A percentile compares a stretch with the other conserved stretches of the same genome.
phyloP scores from a whole-genome alignment of 2,329 filamentous ascomycete genomes.

The Thelonectria rubi region DNA sequence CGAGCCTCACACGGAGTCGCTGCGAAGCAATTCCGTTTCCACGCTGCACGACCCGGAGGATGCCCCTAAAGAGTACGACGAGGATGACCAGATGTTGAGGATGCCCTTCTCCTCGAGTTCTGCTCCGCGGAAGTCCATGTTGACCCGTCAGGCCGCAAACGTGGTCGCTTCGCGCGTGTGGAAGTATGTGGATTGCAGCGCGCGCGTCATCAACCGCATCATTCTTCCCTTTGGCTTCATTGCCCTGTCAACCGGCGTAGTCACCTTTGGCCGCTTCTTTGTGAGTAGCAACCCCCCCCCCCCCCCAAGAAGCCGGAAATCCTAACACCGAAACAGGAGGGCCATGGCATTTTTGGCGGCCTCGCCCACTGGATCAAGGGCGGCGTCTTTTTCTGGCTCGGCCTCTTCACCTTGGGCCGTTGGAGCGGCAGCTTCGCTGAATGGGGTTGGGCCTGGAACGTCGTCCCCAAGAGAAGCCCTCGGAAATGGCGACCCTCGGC shows the following conservation, averaged over 20 bases:
- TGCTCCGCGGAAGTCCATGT: slow-evolving; percentile 55
- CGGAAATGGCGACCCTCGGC: slow-evolving; percentile 78
- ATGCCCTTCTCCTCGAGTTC: slow-evolving; percentile 34
- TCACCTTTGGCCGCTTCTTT: slow-evolving; percentile 85
- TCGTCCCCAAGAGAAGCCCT: slow-evolving; percentile 68
- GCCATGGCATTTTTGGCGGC: slow-evolving; percentile 77
- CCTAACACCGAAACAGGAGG: slow-evolving; percentile 61
- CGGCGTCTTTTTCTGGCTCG: slow-evolving; percentile 94
- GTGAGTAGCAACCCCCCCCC: slow-evolving; percentile 61
- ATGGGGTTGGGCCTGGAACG: slow-evolving; percentile 95
- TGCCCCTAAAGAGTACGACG: slow-evolving; percentile 59
- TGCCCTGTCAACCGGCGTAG: slow-evolving; percentile 74
- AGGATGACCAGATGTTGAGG: slow-evolving; percentile 55
- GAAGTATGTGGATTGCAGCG: slow-evolving; percentile 65
- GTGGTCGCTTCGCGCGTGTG: slow-evolving; percentile 66
- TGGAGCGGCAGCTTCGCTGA: slow-evolving; percentile 93
- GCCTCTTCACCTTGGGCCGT: slow-evolving; percentile 83
- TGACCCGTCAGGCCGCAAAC: slow-evolving; percentile 63
- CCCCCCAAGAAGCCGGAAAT: background rate
- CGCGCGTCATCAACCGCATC: slow-evolving; percentile 76
- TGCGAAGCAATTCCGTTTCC: slow-evolving; percentile 72
- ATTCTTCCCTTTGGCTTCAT: slow-evolving; percentile 83
- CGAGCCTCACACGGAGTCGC: slow-evolving; percentile 72
- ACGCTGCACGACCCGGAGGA: slow-evolving; percentile 57
- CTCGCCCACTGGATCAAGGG: slow-evolving; percentile 95